Evolutionary conservation across 2,329 filamentous ascomycete genomes (phyloP), one percentile per base, ranked within the genome.

Genomic region (Drechslera avenae): DNA sequence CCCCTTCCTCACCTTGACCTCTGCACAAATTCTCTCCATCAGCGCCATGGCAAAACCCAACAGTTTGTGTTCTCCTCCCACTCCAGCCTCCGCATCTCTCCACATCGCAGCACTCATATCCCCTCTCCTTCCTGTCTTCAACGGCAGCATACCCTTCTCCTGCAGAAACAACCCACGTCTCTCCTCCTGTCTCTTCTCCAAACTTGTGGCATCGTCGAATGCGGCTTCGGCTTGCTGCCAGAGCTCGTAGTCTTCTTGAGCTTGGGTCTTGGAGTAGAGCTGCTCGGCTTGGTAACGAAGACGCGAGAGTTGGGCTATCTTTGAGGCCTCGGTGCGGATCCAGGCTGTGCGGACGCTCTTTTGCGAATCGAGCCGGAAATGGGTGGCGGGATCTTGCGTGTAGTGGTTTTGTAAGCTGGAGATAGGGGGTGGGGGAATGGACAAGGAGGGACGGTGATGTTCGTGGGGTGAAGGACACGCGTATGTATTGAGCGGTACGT

Each of bases 1-100:
- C 17, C n/a, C 40, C 3, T 40, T 36, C 17, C 40, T 23, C 4
- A 32, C 30, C 46, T 42, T 37, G 5, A 50, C 47, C 43, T 63
- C 60, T 3, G 48, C 57, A 30, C 54, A 54, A 16, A 56, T 14
- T 2, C 56, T 43, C 52, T 66, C 63, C 58, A 63, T 59, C 19
- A 59, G 16, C 46, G 61, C 63, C 63, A 63, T 60, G 26, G 47
- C 21, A 9, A 39, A 55, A 1, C 63, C 57, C 1, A 64, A 28
- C 39, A 64, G 7, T 16, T 43, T 42, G 5, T 51, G 52, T 28
- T 46, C 26, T 9, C 39, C 21, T 39, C 14, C 23, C 23, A 0
- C 7, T 17, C 26, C 35, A 7, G 1, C 48, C 13, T 26, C 9
- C 6, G 12, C 1, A 2, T 3, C 30, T 4, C 23, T 14, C 12